Conservation (phyloP, 108 stramenopile species). For the Hondaea fermentalgiana region DNA sequence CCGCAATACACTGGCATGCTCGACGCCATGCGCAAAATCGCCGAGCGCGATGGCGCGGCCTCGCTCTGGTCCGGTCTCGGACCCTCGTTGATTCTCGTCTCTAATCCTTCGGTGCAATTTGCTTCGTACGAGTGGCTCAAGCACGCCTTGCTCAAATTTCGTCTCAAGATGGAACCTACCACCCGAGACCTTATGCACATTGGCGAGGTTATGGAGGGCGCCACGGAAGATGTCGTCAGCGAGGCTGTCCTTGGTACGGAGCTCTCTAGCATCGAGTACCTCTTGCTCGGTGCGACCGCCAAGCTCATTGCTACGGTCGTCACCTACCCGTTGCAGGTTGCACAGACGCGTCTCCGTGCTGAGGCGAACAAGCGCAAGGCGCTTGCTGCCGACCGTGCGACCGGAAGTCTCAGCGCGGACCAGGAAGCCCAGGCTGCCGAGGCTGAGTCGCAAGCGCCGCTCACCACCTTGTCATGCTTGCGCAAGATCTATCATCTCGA, state of each 20-base stretch:
- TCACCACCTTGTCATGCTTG: neutral
- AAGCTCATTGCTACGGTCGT: conserved; percentile 51
- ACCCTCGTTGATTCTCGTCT: conserved; percentile 49
- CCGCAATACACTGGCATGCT: conserved; percentile 24
- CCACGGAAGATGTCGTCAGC: conserved; percentile 1
- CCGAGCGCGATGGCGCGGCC: conserved; percentile 40
- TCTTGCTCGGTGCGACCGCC: conserved; percentile 47
- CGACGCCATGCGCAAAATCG: conserved; percentile 26
- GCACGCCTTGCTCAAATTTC: conserved; percentile 21
- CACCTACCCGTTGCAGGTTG: conserved; percentile 56
- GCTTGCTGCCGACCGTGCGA: neutral
- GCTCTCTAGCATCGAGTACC: conserved; percentile 33
- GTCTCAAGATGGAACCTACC: neutral
- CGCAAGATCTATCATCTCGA: conserved; percentile 26
- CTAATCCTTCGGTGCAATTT: conserved; percentile 60
- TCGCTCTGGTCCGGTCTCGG: conserved; percentile 49
- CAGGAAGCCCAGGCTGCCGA: neutral
- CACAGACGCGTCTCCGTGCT: conserved; percentile 45
- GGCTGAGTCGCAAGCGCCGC: neutral
- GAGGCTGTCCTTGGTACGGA: neutral
- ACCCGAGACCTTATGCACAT: neutral
- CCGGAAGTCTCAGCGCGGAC: neutral
- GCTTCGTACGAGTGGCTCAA: conserved; percentile 55
- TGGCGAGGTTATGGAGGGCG: conserved; percentile 12
- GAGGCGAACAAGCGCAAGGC: neutral